Percentiles rank a stretch among this genome's conserved stretches.
These are phyloP conservation scores for Sporothrix mexicana DNA, from an alignment of 2,329 filamentous ascomycete species.

Conservation along the genomic window DNA sequence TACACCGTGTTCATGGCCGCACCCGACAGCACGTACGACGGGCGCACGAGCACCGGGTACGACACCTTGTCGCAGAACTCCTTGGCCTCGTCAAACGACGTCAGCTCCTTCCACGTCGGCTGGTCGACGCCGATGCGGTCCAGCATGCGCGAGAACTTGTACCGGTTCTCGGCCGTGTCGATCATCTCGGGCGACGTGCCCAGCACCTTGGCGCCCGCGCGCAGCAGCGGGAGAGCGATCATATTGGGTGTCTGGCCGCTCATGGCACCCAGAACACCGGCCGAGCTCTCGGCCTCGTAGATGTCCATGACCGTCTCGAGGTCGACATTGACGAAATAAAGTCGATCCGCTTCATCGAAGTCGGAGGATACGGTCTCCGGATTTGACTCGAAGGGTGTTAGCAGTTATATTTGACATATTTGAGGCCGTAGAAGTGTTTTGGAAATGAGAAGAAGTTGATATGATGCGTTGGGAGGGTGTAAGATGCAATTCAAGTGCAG, in stretches of 20 bases:
- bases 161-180: conserved; percentile 94
- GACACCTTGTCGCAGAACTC: conserved; percentile 85
- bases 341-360: conserved; percentile 89
- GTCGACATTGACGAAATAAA: conserved; percentile 97
- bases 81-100: conserved; percentile 88
- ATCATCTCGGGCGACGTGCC: conserved; percentile 99
- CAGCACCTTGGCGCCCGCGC: conserved; percentile 87
- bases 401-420: background rate
- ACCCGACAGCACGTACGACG: conserved; percentile 95
- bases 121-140: conserved; percentile 95
- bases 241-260: conserved; percentile 98
- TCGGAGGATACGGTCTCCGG: conserved; percentile 90
- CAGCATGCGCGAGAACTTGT: conserved; percentile 98
- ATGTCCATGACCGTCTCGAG: conserved; percentile 91
- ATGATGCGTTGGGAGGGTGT: background rate
- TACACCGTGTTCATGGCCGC: conserved; percentile 99
- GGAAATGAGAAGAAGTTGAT: background rate
- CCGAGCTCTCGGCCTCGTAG: conserved; percentile 83
- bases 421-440: background rate
- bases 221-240: conserved; percentile 87
- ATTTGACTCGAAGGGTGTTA: conserved; percentile 61
- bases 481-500: background rate
- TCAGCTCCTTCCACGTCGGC: conserved; percentile 97
- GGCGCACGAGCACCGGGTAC: conserved; percentile 93
- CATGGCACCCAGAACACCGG: conserved; percentile 91